Conservation (phyloP, 306 rosid species). For the Castanea sativa region DNA sequence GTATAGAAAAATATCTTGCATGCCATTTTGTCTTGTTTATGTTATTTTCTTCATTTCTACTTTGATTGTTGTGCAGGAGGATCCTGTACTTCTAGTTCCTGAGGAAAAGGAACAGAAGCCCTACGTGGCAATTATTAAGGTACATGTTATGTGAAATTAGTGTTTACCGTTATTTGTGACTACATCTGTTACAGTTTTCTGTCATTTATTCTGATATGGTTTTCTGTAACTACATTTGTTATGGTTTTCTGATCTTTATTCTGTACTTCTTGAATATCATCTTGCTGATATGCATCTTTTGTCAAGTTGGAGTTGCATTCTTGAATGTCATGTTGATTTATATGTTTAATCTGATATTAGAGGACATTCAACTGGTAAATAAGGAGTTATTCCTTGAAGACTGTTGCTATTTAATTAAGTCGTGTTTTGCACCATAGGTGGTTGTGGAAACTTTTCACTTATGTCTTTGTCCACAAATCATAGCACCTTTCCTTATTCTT, state of each 20-base stretch:
- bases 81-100: slow-evolving; percentile 83
- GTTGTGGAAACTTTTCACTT: not conserved
- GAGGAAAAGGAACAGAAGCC: slow-evolving; percentile 73
- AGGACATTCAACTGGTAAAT: not conserved
- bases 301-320: not conserved
- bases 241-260: not conserved
- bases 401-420: not conserved
- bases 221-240: not conserved
- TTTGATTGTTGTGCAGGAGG: slow-evolving; percentile 58
- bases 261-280: not conserved
- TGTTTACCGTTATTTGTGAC: too few species aligned
- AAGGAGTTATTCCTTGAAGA: not conserved
- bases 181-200: not conserved
- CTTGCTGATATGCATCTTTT: not conserved
- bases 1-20: not conserved
- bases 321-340: not conserved
- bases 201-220: not conserved
- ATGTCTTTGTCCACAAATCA: not conserved
- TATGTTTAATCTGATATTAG: not conserved
- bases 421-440: not conserved
- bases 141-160: slow-evolving; percentile 23
- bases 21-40: not conserved
- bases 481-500: not conserved
- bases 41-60: not conserved
- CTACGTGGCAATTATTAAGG: slow-evolving; percentile 93